Evolutionary conservation across 352 stramenopile species (phyloP), one percentile per base, ranked within the genome.

Genomic region (Pythium apleroticum): DNA sequence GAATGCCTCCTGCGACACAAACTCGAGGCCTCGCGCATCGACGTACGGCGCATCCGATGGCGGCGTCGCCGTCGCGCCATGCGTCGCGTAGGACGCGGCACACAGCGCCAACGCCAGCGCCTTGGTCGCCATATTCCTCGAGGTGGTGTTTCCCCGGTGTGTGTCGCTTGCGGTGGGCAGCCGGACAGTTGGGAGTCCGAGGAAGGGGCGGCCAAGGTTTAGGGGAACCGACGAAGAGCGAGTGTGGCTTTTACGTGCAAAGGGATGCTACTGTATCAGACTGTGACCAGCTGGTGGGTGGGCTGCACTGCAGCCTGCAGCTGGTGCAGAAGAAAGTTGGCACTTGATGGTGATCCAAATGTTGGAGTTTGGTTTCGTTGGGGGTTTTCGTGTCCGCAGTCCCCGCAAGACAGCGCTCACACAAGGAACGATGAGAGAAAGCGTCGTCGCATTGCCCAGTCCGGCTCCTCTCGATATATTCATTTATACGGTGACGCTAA

Each of bases 1-100:
- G 58, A 90, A 85, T 20, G 77, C 77, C 6, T 75, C 67, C 14
- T 58, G 54, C 14, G 73, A 77, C 14, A 76, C 67, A 65, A 90
- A 90, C n/a, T 57, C 55, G 48, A 90, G 66, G 0, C 77, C 81
- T 7, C 54, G 33, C 4, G 57, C 30, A 66, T 87, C 78, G 12
- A 77, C 50, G 17, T 68, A 52, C 28, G 45, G 31, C 27, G 52
- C 52, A 17, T 50, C 37, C 45, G 50, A 48, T 48, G 39, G 17
- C n/a, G 4, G 11, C 43, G 35, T 43, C 52, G 17, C 20, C 57
- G 45, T 49, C 57, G 19, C 39, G 17, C 17, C n/a, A 11, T 9
- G 6, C 50, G 50, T 14, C 27, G 50, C 50, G 28, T 20, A 39
- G 50, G 46, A 53, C 22, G 46, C 25, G 46, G 25, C 46, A 33